Evolutionary conservation across 2,329 filamentous ascomycete genomes (phyloP), one percentile per base, ranked within the genome.

Genomic region (Emericellopsis cladophorae): DNA sequence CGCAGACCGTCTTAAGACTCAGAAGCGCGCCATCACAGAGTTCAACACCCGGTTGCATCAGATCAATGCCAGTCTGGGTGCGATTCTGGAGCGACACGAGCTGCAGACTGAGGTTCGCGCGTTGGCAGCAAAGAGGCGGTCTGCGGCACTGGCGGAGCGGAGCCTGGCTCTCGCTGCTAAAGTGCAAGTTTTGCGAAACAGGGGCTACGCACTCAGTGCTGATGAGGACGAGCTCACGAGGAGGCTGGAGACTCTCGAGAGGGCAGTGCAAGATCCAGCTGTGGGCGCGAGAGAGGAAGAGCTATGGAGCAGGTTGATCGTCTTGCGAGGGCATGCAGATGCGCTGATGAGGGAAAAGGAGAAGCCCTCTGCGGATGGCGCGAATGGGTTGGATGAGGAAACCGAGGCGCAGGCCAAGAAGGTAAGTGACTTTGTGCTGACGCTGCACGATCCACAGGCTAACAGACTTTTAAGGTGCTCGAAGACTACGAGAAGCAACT

Each of bases 401-500:
- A 76, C 79, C 24, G 76, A 85, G 57, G 70, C 68, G 44, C 80
- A 81, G 57, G 74, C 84, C 34, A 85, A 85, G 60, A 84, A 86
- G 72, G 83, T 85, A 58, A 51, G 71, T 56, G 26, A 36, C 7
- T 31, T 7, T 29, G 5, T 12, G 18, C n/a, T n/a, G 21, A 22
- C 11, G 21, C 4, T n/a, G 21, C 18, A 5, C 5, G 18, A 21
- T 21, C 2, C n/a, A 15, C 21, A 15, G 23, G 40, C 40, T 42
- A 32, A 45, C 36, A 36, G n/a, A 8, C 9, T 16, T 36, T 23
- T 6, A 46, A 87, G 82, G 81, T 90, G 37, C 62, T 90, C 51
- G 80, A 84, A 52, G 83, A 88, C 54, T 90, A 89, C 57, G 81
- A 89, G 57, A 84, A 80, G 56, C 84, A 90, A 64, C 68, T 92